These are phyloP conservation scores for Tremellales sp. DNA, from an alignment of 1,284 basidiomycete species.

Conservation along the genomic window DNA sequence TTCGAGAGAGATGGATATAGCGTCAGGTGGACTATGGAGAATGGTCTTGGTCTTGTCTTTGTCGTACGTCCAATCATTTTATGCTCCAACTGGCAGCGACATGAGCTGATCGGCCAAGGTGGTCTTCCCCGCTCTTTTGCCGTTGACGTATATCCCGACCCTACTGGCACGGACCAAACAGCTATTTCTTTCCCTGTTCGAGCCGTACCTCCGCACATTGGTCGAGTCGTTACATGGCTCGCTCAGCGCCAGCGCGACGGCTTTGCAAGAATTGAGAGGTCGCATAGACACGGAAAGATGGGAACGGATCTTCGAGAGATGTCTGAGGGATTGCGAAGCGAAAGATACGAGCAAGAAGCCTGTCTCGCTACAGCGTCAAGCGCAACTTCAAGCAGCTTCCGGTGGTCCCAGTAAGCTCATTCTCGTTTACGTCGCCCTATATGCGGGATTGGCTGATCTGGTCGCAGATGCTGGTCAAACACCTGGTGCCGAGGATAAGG, in stretches of 20 bases:
- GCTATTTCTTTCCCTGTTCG: conserved; percentile 78
- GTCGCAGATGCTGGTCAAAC: conserved; percentile 50
- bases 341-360: conserved; percentile 9
- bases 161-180: conserved; percentile 73
- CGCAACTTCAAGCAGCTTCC: conserved; percentile 26
- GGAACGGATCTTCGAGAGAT: conserved; percentile 44
- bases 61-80: conserved; percentile 62
- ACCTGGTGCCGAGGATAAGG: conserved; percentile 18
- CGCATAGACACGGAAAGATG: conserved; percentile 39
- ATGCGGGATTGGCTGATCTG: too few species aligned
- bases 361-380: conserved; percentile 17
- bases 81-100: background rate
- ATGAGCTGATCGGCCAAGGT: conserved; percentile 58
- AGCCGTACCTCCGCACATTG: conserved; percentile 73
- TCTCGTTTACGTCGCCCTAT: conserved; percentile 49
- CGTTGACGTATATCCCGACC: conserved; percentile 88
- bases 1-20: conserved; percentile 90
- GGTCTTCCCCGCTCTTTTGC: conserved; percentile 93
- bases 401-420: conserved; percentile 19
- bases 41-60: conserved; percentile 89
- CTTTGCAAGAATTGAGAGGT: conserved; percentile 26
- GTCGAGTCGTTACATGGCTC: conserved; percentile 64
- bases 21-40: conserved; percentile 86
- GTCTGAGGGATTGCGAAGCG: conserved; percentile 35
- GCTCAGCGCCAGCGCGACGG: conserved; percentile 20